These are phyloP conservation scores for Melanomma pulvis-pyrius DNA, from an alignment of 495 filamentous ascomycete genomes.

Conservation along the genomic window DNA sequence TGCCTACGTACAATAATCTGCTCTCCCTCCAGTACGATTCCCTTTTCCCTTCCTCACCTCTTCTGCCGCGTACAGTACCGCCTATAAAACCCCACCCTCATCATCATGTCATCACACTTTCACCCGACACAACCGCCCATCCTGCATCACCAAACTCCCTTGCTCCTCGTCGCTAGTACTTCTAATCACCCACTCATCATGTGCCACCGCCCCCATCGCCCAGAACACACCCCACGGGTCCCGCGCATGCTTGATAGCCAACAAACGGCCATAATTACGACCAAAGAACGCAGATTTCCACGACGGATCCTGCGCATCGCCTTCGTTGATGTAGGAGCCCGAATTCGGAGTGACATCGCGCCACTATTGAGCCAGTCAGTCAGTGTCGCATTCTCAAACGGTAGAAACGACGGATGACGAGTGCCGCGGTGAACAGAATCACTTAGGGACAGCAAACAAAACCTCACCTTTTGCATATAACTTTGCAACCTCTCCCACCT, in stretches of 20 bases:
- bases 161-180: slow-evolving; percentile 38
- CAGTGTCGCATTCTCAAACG: no score
- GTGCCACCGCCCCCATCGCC: slow-evolving; percentile 54
- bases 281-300: slow-evolving; percentile 32
- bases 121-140: slow-evolving; percentile 32
- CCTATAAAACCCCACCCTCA: background rate
- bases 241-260: slow-evolving; percentile 54
- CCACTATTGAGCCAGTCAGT: no score
- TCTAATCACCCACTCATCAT: slow-evolving; percentile 45
- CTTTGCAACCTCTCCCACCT: slow-evolving; percentile 14
- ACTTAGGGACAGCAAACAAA: no score
- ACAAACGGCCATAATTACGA: slow-evolving; percentile 47
- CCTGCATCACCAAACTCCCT: slow-evolving; percentile 21
- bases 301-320: slow-evolving; percentile 36
- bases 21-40: no score
- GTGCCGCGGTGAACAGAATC: no score
- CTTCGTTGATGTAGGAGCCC: slow-evolving; percentile 38
- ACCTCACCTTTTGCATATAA: slow-evolving; percentile 25
- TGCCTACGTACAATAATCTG: no score
- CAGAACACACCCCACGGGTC: slow-evolving; percentile 59
- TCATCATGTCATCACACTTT: background rate
- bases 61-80: background rate
- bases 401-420: no score
- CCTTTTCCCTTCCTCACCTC: no score
- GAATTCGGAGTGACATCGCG: slow-evolving; percentile 29